phyloP scores from a whole-genome alignment of 140 eudicot species.

The Flaveria floridana region DNA sequence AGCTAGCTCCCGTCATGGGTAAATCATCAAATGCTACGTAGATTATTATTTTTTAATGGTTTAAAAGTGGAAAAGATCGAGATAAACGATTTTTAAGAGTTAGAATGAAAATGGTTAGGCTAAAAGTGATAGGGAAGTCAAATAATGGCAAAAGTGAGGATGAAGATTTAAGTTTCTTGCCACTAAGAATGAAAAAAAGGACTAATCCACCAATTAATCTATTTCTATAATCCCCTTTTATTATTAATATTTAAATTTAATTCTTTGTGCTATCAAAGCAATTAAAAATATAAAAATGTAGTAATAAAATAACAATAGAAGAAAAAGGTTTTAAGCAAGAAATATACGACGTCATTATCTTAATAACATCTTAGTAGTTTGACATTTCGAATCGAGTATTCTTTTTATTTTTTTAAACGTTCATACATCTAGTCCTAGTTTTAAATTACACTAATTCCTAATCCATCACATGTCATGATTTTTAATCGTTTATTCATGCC shows the following conservation, averaged over 20 bases:
- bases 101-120: slow-evolving; percentile 45
- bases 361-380: too few relatives aligned
- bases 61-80: slow-evolving; percentile 1
- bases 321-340: background rate
- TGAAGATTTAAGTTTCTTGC: slow-evolving; percentile 40
- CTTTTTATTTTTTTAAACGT: too few relatives aligned
- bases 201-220: slow-evolving; percentile 35
- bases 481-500: too few relatives aligned
- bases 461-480: too few relatives aligned
- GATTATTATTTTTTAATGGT: background rate
- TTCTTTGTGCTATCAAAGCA: slow-evolving; percentile 18
- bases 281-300: background rate
- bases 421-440: too few relatives aligned
- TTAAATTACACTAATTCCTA: too few relatives aligned
- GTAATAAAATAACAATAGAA: background rate
- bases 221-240: slow-evolving; percentile 15
- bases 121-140: slow-evolving; percentile 43
- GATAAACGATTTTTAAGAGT: slow-evolving; percentile 13
- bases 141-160: slow-evolving; percentile 36
- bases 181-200: slow-evolving; percentile 40
- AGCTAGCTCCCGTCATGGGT: background rate
- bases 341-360: background rate
- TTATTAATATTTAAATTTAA: background rate
- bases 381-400: too few relatives aligned
- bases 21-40: slow-evolving; percentile 12